phyloP scores from a whole-genome alignment of 2,329 filamentous ascomycete genomes.

The Fusarium sp. region DNA sequence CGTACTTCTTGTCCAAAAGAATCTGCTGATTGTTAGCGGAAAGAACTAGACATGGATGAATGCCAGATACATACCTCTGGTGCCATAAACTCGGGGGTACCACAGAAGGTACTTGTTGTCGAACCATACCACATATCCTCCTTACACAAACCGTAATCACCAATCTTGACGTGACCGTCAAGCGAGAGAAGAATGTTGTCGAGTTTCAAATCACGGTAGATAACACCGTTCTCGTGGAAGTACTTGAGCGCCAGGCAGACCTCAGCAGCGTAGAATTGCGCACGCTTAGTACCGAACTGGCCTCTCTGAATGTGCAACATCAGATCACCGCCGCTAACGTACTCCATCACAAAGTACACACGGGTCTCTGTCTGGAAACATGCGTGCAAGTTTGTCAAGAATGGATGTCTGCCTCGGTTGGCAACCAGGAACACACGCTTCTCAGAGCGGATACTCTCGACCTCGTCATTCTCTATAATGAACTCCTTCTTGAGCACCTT shows the following conservation, averaged over 20 bases:
- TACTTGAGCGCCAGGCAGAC: conserved; percentile 98
- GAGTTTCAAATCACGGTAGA: conserved; percentile 97
- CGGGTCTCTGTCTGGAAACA: conserved; percentile 99
- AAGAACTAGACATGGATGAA: neutral
- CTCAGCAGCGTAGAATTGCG: conserved; percentile 98
- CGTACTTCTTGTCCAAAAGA: conserved; percentile 97
- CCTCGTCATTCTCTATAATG: conserved; percentile 99
- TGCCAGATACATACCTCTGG: conserved; percentile 76
- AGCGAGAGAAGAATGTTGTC: conserved; percentile 92
- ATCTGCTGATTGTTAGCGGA: conserved; percentile 70
- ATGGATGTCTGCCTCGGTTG: conserved; percentile 96
- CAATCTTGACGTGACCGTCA: conserved; percentile 98
- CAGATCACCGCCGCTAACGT: conserved; percentile 96
- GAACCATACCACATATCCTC: conserved; percentile 99
- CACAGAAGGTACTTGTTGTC: conserved; percentile 97
- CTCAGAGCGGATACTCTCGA: conserved; percentile 96
- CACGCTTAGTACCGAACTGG: conserved; percentile 93
- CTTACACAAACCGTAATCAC: conserved; percentile 98
- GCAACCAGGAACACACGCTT: conserved; percentile 97
- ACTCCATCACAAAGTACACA: conserved; percentile 99
- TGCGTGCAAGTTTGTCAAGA: conserved; percentile 93
- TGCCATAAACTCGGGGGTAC: conserved; percentile 99
- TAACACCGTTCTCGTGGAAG: conserved; percentile 99
- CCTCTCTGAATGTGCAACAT: conserved; percentile 99
- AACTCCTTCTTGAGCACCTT: conserved; percentile 99